phyloP scores from a whole-genome alignment of 164 flowering plant genomes.

The Vitis cinerea region DNA sequence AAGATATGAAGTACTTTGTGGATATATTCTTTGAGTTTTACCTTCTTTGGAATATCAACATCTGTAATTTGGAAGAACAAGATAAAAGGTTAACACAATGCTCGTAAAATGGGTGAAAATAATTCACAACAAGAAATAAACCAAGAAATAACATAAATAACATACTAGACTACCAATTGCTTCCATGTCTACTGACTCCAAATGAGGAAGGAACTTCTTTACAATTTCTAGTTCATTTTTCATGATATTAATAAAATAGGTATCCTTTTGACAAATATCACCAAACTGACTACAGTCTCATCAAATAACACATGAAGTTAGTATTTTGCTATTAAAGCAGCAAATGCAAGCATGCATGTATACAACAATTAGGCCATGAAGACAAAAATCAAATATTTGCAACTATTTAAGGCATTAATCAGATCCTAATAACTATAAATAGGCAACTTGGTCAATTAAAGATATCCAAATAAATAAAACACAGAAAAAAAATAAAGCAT shows the following conservation, averaged over 20 bases:
- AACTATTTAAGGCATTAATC: too few species aligned
- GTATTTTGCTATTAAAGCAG: neutral
- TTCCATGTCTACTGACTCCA: constrained; percentile 59
- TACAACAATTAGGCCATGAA: too few species aligned
- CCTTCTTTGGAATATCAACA: constrained; percentile 81
- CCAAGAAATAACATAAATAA: neutral
- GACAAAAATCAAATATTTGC: too few species aligned
- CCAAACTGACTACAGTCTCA: constrained; percentile 77
- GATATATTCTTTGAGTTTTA: constrained; percentile 65
- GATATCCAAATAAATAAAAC: too few species aligned
- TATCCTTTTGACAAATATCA: constrained; percentile 85
- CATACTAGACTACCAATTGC: constrained; percentile 65
- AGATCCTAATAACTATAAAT: neutral
- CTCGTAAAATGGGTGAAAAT: neutral
- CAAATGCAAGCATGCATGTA: neutral
- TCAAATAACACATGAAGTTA: constrained; percentile 6
- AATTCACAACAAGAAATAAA: neutral
- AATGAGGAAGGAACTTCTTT: constrained; percentile 71
- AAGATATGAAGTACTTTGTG: constrained; percentile 63
- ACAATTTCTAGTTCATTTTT: constrained; percentile 69
- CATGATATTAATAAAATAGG: constrained; percentile 54
- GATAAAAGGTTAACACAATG: constrained; percentile 3
- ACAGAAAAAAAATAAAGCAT: too few species aligned
- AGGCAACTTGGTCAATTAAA: too few species aligned
- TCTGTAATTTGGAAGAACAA: constrained; percentile 69